Conservation (phyloP, 179 eudicot species). For the Carnegiea gigantea region DNA sequence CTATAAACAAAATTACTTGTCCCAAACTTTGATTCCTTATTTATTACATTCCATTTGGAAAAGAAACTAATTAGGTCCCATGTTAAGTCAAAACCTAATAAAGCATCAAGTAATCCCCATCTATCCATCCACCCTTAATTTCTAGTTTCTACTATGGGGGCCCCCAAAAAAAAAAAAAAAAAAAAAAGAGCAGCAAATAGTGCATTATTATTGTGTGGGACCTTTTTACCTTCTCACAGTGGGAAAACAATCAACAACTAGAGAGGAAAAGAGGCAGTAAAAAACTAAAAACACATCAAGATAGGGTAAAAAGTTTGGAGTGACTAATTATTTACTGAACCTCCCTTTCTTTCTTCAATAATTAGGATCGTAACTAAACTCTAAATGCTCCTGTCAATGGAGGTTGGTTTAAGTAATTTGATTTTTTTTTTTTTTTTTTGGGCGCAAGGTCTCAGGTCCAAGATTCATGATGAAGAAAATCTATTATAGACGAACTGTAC, state of each 20-base stretch:
- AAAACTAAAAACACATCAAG: not conserved
- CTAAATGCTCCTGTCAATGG: no score
- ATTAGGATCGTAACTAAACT: no score
- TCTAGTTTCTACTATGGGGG: conserved; percentile 4
- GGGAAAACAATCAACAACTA: conserved; percentile 8
- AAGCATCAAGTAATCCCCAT: conserved; percentile 24
- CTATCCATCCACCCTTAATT: not conserved
- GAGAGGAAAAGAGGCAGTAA: not conserved
- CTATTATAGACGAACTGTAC: no score
- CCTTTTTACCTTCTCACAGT: not conserved
- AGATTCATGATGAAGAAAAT: no score
- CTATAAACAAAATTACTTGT: conserved; percentile 19
- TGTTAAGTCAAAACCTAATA: conserved; percentile 34
- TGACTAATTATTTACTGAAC: not conserved
- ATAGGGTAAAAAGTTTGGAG: not conserved
- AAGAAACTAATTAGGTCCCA: not conserved
- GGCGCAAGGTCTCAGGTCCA: no score
- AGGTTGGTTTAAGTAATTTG: no score
- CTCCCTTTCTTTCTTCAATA: no score
- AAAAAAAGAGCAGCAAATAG: not conserved
- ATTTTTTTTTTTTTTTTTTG: no score
- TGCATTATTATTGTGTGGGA: conserved; percentile 6
- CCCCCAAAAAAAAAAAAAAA: not conserved
- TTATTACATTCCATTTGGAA: conserved; percentile 17
- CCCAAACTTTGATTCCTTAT: conserved; percentile 20